Conservation (phyloP, 805 yeast species). For the Saccharomycopsis sp. region DNA sequence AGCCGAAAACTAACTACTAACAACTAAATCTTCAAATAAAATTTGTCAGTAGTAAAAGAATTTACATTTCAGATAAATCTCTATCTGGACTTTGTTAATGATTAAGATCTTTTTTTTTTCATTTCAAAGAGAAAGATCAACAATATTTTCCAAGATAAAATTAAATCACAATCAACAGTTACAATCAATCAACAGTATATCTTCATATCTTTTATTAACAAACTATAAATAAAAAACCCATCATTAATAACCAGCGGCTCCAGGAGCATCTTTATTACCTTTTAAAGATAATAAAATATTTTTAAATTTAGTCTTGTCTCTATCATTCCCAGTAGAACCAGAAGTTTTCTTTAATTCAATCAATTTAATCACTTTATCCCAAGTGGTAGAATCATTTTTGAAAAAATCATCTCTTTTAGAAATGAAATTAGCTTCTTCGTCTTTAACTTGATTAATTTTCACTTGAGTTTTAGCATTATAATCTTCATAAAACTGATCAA, state of each 20-base stretch:
- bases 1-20: too few species aligned
- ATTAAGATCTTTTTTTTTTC: too few species aligned
- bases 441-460: slow-evolving; percentile 14
- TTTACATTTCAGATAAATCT: too few species aligned
- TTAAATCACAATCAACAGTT: too few species aligned
- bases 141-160: too few species aligned
- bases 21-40: too few species aligned
- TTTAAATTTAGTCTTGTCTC: slow-evolving; percentile 64
- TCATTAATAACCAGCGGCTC: slow-evolving; percentile 51
- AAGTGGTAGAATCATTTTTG: slow-evolving; percentile 14
- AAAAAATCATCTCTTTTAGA: slow-evolving; percentile 18
- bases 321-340: slow-evolving; percentile 35
- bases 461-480: slow-evolving; percentile 15
- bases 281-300: slow-evolving; percentile 53
- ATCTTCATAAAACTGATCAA: slow-evolving; percentile 18
- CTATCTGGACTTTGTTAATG: too few species aligned
- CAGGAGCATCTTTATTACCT: slow-evolving; percentile 66
- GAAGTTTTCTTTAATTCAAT: slow-evolving; percentile 17
- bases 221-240: too few species aligned
- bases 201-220: too few species aligned
- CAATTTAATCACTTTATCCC: slow-evolving; percentile 17
- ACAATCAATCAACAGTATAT: too few species aligned
- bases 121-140: too few species aligned
- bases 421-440: slow-evolving; percentile 14
- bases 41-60: too few species aligned